phyloP scores from a whole-genome alignment of 2,329 filamentous ascomycete genomes.

The Ceratocystiopsis sp. region DNA sequence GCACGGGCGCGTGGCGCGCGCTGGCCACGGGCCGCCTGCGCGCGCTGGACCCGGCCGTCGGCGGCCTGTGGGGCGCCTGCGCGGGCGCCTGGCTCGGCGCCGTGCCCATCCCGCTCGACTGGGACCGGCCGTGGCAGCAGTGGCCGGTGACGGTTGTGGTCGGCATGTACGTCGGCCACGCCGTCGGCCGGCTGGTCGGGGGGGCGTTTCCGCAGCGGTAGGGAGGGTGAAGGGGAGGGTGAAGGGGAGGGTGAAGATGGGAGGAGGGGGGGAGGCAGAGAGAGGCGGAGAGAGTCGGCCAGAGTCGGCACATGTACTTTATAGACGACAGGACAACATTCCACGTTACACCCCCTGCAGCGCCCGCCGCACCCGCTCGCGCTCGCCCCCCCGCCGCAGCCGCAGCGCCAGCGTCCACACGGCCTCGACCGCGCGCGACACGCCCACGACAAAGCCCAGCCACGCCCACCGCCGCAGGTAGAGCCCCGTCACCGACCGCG shows the following conservation, averaged over 20 bases:
- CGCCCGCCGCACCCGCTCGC: not conserved
- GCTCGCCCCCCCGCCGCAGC: conserved; percentile 3
- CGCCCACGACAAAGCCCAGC: conserved; percentile 3
- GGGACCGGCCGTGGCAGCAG: conserved; percentile 98
- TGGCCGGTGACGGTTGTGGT: conserved; percentile 87
- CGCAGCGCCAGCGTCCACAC: not conserved
- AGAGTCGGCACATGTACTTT: too few species aligned
- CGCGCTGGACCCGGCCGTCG: conserved; percentile 67
- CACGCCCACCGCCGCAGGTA: conserved; percentile 9
- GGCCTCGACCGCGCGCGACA: too few species aligned
- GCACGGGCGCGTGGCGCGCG: conserved; percentile 45
- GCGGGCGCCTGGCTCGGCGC: conserved; percentile 86
- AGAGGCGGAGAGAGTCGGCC: not conserved
- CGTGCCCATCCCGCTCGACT: conserved; percentile 88
- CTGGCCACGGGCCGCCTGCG: conserved; percentile 40
- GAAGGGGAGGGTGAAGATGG: not conserved
- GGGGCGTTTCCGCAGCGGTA: conserved; percentile 25
- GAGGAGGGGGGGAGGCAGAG: not conserved
- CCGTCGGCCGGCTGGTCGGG: conserved; percentile 48
- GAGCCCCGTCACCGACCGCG: conserved; percentile 3
- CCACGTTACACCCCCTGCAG: too few species aligned
- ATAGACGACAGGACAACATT: too few species aligned
- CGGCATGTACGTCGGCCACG: conserved; percentile 66
- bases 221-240: conserved; percentile 20
- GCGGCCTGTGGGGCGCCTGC: conserved; percentile 58